Conservation (phyloP, 2,329 filamentous ascomycete species). For the Aspergillus sojae region DNA sequence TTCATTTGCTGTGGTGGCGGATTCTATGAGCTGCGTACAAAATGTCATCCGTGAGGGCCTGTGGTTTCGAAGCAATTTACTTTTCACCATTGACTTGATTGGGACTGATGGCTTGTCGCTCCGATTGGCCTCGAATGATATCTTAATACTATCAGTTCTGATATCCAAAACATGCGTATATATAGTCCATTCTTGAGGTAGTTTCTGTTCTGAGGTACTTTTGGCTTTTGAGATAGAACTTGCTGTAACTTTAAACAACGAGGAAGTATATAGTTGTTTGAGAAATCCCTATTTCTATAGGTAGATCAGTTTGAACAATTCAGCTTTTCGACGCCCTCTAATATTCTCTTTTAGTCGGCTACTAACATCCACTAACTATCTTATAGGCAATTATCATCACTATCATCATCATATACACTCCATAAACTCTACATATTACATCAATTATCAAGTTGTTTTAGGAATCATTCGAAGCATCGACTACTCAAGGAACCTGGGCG, state of each 20-base stretch:
- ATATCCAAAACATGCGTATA: not conserved
- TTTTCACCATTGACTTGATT: too few relatives aligned
- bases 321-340: not conserved
- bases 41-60: too few relatives aligned
- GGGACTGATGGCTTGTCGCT: too few relatives aligned
- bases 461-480: not conserved
- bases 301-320: not conserved
- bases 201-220: too few relatives aligned
- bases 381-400: not conserved
- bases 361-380: not conserved
- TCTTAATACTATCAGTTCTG: not conserved
- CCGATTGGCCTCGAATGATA: not conserved
- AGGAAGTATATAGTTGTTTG: not conserved
- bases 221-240: not conserved
- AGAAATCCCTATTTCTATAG: not conserved
- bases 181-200: not conserved
- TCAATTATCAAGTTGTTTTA: not conserved
- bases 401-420: not conserved
- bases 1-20: too few relatives aligned
- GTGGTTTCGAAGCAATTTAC: too few relatives aligned
- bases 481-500: conserved; percentile 41
- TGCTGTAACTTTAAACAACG: not conserved
- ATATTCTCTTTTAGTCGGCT: not conserved
- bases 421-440: not conserved
- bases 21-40: too few relatives aligned